Evolutionary conservation across 2,329 filamentous ascomycete genomes (phyloP).

Genomic region (Fusarium metavorans): DNA sequence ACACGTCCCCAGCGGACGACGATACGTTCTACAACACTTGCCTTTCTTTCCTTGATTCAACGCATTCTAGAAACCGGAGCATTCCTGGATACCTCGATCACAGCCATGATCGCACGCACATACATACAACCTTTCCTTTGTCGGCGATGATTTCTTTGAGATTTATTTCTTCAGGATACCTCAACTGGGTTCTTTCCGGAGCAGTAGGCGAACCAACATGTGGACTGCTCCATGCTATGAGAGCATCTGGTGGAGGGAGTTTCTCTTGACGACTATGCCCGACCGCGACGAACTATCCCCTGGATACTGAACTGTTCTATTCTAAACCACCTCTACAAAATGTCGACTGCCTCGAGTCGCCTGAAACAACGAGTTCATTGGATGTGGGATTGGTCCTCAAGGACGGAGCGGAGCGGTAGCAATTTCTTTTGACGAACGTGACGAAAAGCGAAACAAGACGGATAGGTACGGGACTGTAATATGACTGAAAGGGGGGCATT

Average conservation of each 20-base stretch:
- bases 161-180: conserved; percentile 23
- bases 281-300: conserved; percentile 4
- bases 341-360: conserved; percentile 20
- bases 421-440: conserved; percentile 37
- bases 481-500: conserved; percentile 27
- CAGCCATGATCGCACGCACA: conserved; percentile 29
- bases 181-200: conserved; percentile 20
- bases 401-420: conserved; percentile 18
- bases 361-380: conserved; percentile 2
- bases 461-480: conserved; percentile 33
- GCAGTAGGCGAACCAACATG: conserved; percentile 5
- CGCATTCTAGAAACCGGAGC: conserved; percentile 30
- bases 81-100: conserved; percentile 41
- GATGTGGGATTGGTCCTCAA: conserved; percentile 10
- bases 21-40: conserved; percentile 24
- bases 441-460: conserved; percentile 36
- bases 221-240: conserved; percentile 15
- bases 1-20: conserved; percentile 5
- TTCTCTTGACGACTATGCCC: conserved; percentile 23
- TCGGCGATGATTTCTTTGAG: conserved; percentile 35
- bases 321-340: conserved; percentile 29
- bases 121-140: conserved; percentile 40
- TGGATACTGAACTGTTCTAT: conserved; percentile 28
- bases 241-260: conserved; percentile 13
- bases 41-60: conserved; percentile 17